Base-by-base conservation (phyloP, 2,329 filamentous ascomycete species). In the Pestalotiopsis sp. region DNA sequence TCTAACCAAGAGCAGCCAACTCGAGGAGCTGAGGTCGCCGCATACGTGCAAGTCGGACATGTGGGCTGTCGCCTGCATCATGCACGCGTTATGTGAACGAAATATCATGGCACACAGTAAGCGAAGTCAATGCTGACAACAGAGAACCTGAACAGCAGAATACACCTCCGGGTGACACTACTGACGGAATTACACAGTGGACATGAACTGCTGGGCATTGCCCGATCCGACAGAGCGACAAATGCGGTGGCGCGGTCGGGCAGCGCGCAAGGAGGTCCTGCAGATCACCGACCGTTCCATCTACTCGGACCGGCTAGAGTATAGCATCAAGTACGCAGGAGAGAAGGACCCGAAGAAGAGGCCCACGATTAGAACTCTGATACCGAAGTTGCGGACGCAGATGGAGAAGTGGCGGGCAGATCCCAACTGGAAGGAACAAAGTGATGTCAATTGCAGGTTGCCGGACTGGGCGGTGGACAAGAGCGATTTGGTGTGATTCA, bases 231-330 rank as follows among this genome's bases (percentile, higher is more conserved):
- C 70, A 6, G 49, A 70, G 63, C 69, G 71, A 14, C 70, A 66
- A 57, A 14, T 12, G 27, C 45, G 12, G 45, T 69, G 69, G 3
- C 27, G 69, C 25, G 71, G 71, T 1, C 70, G 71, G 20, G n/a
- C n/a, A 4, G 71, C 71, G 4, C 70, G 70, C 41, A 23, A 27
- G 5, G 23, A 64, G 13, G 17, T 20, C 2, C 67, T 74, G 20
- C 64, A 65, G 14, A 69, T 74, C 59, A 61, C 39, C 14, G 67
- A 68, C 52, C 25, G 49, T 5, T 55, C 38, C 36, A 4, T 65
- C 13, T 73, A 72, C 65, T 73, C 72, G 25, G 66, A 71, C 11
- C 71, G 72, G 66, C 66, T 73, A 25, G 67, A 67, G 27, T 41
- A 66, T 13, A 38, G 64, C 23, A 71, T 73, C 65, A 23, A 36